Conservation (phyloP, 1,284 basidiomycete species). For the Sphaerobolus stellatus region DNA sequence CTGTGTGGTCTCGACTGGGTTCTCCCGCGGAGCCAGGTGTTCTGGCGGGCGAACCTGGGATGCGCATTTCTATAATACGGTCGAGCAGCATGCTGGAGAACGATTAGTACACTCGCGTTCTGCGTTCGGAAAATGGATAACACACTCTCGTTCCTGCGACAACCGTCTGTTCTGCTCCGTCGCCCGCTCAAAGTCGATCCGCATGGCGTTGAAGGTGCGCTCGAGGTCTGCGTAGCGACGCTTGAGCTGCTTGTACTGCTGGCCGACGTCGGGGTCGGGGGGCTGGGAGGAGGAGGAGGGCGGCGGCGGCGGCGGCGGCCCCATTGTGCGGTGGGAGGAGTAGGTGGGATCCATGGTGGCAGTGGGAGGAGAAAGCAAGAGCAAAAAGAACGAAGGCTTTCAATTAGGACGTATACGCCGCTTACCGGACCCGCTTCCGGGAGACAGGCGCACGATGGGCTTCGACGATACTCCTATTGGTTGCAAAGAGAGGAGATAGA, state of each 20-base stretch:
- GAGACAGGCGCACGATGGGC: not conserved
- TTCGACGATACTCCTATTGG: slow-evolving; percentile 2
- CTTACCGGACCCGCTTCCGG: slow-evolving; percentile 3
- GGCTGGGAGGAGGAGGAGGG: not conserved
- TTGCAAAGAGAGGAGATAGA: not conserved
- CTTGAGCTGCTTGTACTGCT: slow-evolving; percentile 11
- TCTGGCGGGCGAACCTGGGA: not conserved
- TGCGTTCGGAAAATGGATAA: not conserved
- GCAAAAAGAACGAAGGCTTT: not conserved
- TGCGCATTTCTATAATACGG: slow-evolving; percentile 6
- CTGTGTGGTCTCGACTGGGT: not conserved
- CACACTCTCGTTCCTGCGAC: slow-evolving; percentile 6
- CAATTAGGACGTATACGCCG: slow-evolving; percentile 8
- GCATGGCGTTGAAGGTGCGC: not conserved
- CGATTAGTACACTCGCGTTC: not conserved
- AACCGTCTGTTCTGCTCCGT: slow-evolving; percentile 10
- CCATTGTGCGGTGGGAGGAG: not conserved
- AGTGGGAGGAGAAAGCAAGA: not conserved
- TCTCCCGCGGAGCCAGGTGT: not conserved
- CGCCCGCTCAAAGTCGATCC: slow-evolving; percentile 2
- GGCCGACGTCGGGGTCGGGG: not conserved
- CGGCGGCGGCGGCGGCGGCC: not conserved
- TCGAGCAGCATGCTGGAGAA: slow-evolving; percentile 11
- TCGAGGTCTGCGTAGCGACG: slow-evolving; percentile 8
- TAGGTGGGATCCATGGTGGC: not conserved